These are phyloP conservation scores for Herpotrichia juniperi DNA, from an alignment of 2,329 filamentous ascomycete genomes.

Conservation along the genomic window DNA sequence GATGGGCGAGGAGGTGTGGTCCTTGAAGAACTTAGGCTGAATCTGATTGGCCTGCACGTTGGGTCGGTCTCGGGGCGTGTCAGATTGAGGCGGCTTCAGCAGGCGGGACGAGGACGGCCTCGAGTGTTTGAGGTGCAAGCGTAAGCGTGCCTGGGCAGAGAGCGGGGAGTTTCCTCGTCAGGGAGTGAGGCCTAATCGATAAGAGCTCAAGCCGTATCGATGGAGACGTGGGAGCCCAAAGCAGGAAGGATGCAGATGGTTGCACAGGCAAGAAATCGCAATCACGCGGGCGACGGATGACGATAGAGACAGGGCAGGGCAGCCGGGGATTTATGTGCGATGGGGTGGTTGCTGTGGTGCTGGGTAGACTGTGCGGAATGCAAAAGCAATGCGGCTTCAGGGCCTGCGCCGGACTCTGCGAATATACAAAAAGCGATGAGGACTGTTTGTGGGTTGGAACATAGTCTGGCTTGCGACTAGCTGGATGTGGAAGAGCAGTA, in stretches of 20 bases:
- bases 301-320: conserved; percentile 3
- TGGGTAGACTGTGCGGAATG: conserved; percentile 10
- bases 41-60: conserved; percentile 32
- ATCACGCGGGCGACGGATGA: conserved; percentile 3
- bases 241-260: background rate
- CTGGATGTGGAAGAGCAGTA: conserved; percentile 13
- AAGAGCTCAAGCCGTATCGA: background rate
- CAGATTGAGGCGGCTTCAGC: conserved; percentile 5
- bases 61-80: conserved; percentile 15
- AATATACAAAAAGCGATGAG: conserved; percentile 39
- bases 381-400: conserved; percentile 8
- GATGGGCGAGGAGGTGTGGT: conserved; percentile 3
- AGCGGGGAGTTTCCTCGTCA: background rate
- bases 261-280: conserved; percentile 3
- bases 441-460: conserved; percentile 35
- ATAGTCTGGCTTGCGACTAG: conserved; percentile 32
- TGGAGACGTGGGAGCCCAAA: background rate
- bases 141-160: background rate
- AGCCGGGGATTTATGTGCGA: background rate
- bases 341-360: conserved; percentile 13
- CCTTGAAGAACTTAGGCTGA: conserved; percentile 17
- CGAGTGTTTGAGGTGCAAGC: conserved; percentile 15
- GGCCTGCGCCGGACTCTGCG: conserved; percentile 41
- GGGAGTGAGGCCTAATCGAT: conserved; percentile 9
- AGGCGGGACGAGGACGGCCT: conserved; percentile 1